Evolutionary conservation across 345 rosid genomes (phyloP), one percentile per base, ranked within the genome.

Genomic region (Reutealis trisperma): DNA sequence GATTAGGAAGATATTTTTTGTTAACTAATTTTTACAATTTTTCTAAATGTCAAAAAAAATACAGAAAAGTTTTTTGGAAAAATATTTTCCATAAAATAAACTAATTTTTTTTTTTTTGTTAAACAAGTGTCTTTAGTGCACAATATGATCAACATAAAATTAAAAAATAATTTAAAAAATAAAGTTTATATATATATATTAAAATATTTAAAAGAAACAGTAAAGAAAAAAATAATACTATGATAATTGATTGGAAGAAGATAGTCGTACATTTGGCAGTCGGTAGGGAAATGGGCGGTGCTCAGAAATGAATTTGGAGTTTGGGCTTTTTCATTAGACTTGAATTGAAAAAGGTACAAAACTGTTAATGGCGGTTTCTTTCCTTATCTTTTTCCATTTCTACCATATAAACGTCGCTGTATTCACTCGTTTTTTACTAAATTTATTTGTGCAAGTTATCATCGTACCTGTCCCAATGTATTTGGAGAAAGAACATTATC

Each of bases 221-320:
- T n/a, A 15, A 16, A 64, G 1, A 8, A 49, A 57, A 9, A 0
- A 16, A 16, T 58, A 4, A 60, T 61, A 60, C 61, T 18, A 58
- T 18, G 42, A 19, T 16, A 2, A 52, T 4, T 4, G 41, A 47
- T 2, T 11, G 62, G 10, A 22, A 52, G n/a, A 37, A 15, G 47
- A 45, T 11, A 27, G 61, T 9, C 52, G 10, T 4, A 22, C 78
- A 75, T 16, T 5, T 41, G 72, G 78, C 58, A 25, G 0, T 25
- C 11, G 0, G 15, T 30, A 8, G 12, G 42, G 15, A 54, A 57
- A 65, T 55, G 55, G 78, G 57, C 66, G 78, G 78, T 67, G 72
- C 65, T 24, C 2, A 44, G 11, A 21, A 34, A 57, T 19, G 16
- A 21, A 37, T 57, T 18, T 4, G 13, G 64, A 65, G 52, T 54